Evolutionary conservation across 176 grass and related monocot species (phyloP).

Genomic region (Luzula sylvatica): DNA sequence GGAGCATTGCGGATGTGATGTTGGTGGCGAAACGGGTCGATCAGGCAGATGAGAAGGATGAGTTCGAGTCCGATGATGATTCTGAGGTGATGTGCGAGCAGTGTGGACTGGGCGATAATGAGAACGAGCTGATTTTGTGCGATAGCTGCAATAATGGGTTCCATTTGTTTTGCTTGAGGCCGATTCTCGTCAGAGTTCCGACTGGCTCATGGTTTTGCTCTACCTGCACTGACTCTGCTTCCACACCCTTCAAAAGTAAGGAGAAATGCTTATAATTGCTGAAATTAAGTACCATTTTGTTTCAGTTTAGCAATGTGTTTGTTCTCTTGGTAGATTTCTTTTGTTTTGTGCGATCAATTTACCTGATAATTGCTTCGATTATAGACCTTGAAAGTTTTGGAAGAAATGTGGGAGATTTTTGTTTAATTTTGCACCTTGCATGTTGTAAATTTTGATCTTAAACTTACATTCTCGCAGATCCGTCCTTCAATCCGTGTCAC

Average conservation of each 20-base stretch:
- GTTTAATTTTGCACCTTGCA: no score
- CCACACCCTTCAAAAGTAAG: slow-evolving; percentile 36
- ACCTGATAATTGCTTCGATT: no score
- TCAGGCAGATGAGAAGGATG: slow-evolving; percentile 6
- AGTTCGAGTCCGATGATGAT: slow-evolving; percentile 14
- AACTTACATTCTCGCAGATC: no score
- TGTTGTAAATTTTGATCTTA: no score
- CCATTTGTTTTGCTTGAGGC: slow-evolving; percentile 77
- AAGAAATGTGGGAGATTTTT: no score
- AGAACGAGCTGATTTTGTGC: slow-evolving; percentile 73
- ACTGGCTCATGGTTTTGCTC: slow-evolving; percentile 64
- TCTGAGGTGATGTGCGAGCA: slow-evolving; percentile 36
- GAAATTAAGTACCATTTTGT: slow-evolving; percentile 3
- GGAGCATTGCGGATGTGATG: slow-evolving; percentile 63
- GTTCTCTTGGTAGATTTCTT: background rate
- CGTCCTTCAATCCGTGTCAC: no score
- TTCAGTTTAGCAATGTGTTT: background rate
- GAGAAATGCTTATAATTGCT: background rate
- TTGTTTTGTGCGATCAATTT: background rate
- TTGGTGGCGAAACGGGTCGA: slow-evolving; percentile 25
- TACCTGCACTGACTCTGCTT: slow-evolving; percentile 27
- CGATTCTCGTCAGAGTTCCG: slow-evolving; percentile 69
- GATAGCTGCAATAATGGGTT: slow-evolving; percentile 64
- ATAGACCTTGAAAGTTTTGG: no score
- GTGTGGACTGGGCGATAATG: slow-evolving; percentile 71